Base-by-base conservation (phyloP, 2,329 filamentous ascomycete species). In the Colletotrichum musicola region DNA sequence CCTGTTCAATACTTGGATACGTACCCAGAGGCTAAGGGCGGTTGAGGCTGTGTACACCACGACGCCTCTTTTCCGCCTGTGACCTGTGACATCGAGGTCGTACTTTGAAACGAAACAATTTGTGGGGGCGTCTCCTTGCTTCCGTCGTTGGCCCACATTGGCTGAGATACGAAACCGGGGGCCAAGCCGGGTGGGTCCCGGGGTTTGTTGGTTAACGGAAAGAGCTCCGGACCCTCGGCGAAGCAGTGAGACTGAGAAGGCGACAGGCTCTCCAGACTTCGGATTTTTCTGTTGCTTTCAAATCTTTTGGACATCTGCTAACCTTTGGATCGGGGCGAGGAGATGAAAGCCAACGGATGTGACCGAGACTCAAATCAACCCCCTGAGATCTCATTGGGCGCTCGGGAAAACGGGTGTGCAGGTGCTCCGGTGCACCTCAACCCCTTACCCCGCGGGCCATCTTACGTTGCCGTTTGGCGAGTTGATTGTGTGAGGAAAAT, bases 81-180 rank as follows among this genome's bases (percentile, higher is more conserved):
- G 22, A 25, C 30, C 7, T 35, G 7, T 35, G 30, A 35, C 30
- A 35, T 35, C 30, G 30, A 35, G 30, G 30, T 35, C 30, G 30
- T 54, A 58, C 64, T 44, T 27, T 58, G 60, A 58, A 68, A 68
- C 64, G 64, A 68, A 68, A 68, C 64, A 49, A 47, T 58, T 25
- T 68, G 44, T 59, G 64, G 59, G 30, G 30, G 10, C 30, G 30
- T 35, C 30, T 35, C 30, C 30, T 10, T 35, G 30, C 30, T 35
- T 35, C 30, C 30, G 30, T 35, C 30, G 30, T 10, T 30, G 27
- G 38, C 47, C 54, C 38, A n/a, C 40, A 68, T 68, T 68, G 64
- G 61, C 25, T 18, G 27, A 25, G 35, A 40, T 64, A 64, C 65
- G 65, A 64, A 64, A 50, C 61, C 49, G 40, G 53, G 46, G 30